phyloP scores from a whole-genome alignment of 2,329 filamentous ascomycete species.

The Sporothrix mexicana region DNA sequence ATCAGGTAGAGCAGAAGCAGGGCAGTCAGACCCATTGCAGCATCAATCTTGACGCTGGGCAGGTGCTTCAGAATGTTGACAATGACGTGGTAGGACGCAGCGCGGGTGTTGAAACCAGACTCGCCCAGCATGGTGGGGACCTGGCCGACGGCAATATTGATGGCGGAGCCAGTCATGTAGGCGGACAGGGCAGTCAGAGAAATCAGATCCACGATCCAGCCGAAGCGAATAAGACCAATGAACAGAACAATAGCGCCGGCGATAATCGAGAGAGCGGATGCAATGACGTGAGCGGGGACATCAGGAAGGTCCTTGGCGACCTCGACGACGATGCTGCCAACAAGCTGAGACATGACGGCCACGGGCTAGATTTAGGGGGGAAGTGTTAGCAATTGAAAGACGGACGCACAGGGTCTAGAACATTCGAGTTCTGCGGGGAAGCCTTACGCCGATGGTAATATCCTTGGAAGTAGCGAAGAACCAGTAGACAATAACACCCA shows the following conservation, averaged over 20 bases:
- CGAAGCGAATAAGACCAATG: conserved; percentile 78
- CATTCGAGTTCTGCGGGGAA: conserved; percentile 28
- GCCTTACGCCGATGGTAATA: conserved; percentile 88
- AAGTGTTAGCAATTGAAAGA: neutral
- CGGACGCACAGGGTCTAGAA: conserved; percentile 17
- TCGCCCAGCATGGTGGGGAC: conserved; percentile 83
- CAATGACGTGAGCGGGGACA: conserved; percentile 69
- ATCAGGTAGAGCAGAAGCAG: conserved; percentile 78
- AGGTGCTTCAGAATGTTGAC: conserved; percentile 82
- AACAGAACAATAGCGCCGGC: conserved; percentile 76
- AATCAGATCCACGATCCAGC: conserved; percentile 93
- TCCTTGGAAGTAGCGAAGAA: conserved; percentile 98
- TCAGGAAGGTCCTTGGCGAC: conserved; percentile 63
- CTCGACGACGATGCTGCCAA: conserved; percentile 77
- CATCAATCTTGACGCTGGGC: conserved; percentile 71
- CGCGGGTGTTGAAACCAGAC: conserved; percentile 65
- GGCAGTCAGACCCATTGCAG: conserved; percentile 85
- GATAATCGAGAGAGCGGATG: conserved; percentile 78
- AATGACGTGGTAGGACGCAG: conserved; percentile 78
- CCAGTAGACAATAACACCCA: conserved; percentile 95
- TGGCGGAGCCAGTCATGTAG: conserved; percentile 95
- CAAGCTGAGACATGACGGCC: conserved; percentile 91
- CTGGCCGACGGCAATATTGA: conserved; percentile 87
- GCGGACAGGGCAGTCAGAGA: conserved; percentile 88
- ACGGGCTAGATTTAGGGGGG: conserved; percentile 59